Conservation (phyloP, 495 filamentous ascomycete species). For the Wilcoxina mikolae region DNA sequence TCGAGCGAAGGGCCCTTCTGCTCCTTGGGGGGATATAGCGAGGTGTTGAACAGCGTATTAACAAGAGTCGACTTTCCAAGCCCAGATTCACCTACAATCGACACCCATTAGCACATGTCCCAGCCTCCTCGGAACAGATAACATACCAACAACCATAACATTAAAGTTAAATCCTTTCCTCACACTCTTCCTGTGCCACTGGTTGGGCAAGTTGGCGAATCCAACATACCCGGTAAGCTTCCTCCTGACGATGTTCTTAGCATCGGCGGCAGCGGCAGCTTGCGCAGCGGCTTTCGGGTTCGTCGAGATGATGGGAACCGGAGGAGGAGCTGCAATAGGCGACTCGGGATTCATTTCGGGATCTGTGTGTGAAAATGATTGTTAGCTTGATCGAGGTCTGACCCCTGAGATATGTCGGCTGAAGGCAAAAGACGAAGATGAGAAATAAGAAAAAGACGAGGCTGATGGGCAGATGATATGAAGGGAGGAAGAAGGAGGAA, state of each 20-base stretch:
- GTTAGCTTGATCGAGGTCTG: neutral
- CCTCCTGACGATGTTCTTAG: slow-evolving; percentile 92
- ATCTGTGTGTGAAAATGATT: neutral
- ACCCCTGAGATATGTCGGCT: neutral
- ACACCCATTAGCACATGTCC: neutral
- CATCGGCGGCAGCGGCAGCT: slow-evolving; percentile 63
- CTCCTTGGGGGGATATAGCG: slow-evolving; percentile 96
- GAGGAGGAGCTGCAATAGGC: slow-evolving; percentile 37
- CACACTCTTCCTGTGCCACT: slow-evolving; percentile 99
- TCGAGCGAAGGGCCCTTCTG: slow-evolving; percentile 91
- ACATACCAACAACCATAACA: slow-evolving; percentile 97
- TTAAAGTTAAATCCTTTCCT: slow-evolving; percentile 99
- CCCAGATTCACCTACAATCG: slow-evolving; percentile 77
- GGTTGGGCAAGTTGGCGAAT: slow-evolving; percentile 96
- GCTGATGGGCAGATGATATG: neutral
- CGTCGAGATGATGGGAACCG: slow-evolving; percentile 40
- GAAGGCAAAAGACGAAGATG: neutral
- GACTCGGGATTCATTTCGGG: slow-evolving; percentile 25
- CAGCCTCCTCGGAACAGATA: neutral
- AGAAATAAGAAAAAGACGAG: neutral
- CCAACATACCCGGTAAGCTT: slow-evolving; percentile 98
- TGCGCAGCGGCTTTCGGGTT: slow-evolving; percentile 61
- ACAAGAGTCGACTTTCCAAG: slow-evolving; percentile 98
- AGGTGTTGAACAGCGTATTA: slow-evolving; percentile 99
- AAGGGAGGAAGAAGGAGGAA: neutral